A percentile compares a stretch with the other conserved stretches of the same genome.
phyloP scores from a whole-genome alignment of 306 rosid genomes.

The Luffa acutangula region DNA sequence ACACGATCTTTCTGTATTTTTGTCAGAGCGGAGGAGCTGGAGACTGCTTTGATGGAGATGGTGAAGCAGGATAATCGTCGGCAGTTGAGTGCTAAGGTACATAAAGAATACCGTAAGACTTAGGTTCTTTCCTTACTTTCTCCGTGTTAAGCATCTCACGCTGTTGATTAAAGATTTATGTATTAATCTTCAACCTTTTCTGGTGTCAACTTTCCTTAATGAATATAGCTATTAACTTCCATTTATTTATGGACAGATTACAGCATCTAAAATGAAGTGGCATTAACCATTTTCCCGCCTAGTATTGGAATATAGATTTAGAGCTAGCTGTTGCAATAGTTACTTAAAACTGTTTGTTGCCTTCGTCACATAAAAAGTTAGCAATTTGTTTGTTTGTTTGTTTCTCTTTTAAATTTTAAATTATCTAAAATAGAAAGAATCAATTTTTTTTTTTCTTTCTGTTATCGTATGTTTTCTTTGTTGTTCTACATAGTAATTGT shows the following conservation, averaged over 20 bases:
- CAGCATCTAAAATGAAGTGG: neutral
- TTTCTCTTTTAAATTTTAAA: neutral
- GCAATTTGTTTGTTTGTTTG: neutral
- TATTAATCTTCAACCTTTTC: neutral
- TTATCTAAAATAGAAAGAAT: neutral
- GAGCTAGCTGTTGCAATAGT: neutral
- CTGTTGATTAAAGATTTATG: neutral
- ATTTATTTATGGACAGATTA: neutral
- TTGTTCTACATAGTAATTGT: neutral
- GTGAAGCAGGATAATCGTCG: constrained; percentile 93
- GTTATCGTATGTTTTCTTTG: neutral
- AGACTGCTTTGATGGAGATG: constrained; percentile 97
- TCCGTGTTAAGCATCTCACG: neutral
- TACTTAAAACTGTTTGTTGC: neutral
- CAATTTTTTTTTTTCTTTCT: neutral
- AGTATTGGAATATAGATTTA: neutral
- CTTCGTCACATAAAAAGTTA: neutral
- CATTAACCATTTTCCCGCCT: neutral
- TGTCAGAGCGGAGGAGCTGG: constrained; percentile 91
- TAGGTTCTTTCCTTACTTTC: neutral
- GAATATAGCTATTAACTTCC: neutral
- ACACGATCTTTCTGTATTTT: neutral
- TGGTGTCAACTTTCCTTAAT: neutral
- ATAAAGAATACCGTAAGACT: constrained; percentile 4
- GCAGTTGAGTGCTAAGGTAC: constrained; percentile 89